Evolutionary conservation across 768 basidiomycete species (phyloP).

Genomic region (Termitomyces eurrhizus): DNA sequence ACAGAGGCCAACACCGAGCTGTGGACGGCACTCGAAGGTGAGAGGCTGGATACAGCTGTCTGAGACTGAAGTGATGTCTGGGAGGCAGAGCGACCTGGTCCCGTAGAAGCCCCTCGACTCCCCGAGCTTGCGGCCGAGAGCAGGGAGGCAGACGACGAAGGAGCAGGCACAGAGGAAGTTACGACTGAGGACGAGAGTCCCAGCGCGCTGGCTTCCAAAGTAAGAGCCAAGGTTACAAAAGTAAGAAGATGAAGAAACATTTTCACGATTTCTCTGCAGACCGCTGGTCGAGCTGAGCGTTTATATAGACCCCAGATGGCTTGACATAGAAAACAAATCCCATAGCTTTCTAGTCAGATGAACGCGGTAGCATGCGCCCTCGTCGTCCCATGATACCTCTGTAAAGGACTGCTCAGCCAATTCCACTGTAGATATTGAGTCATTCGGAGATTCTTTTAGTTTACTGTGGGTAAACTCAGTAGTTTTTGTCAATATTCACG

Average conservation of each 20-base stretch:
- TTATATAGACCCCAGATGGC: constrained; percentile 7
- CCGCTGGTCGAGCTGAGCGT: background rate
- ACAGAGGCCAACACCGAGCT: constrained; percentile 33
- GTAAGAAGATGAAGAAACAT: constrained; percentile 1
- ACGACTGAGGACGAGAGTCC: background rate
- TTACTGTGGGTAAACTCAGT: constrained; percentile 3
- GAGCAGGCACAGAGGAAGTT: background rate
- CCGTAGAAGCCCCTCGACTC: background rate
- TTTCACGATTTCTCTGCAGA: background rate
- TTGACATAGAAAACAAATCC: constrained; percentile 7
- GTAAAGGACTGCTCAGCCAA: background rate
- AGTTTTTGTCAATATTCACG: background rate
- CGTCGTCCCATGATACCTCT: constrained; percentile 12
- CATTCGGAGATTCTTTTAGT: constrained; percentile 1
- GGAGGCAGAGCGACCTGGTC: background rate
- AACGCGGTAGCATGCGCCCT: constrained; percentile 10
- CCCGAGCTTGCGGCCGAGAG: background rate
- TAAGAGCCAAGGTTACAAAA: constrained; percentile 1
- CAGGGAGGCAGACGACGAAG: background rate
- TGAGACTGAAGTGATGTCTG: background rate
- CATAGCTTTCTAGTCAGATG: constrained; percentile 4
- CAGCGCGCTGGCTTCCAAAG: background rate
- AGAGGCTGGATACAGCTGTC: background rate
- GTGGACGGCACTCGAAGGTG: background rate
- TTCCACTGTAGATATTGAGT: background rate